Conservation (phyloP, 768 basidiomycete species). For the Inosperma sp. region DNA sequence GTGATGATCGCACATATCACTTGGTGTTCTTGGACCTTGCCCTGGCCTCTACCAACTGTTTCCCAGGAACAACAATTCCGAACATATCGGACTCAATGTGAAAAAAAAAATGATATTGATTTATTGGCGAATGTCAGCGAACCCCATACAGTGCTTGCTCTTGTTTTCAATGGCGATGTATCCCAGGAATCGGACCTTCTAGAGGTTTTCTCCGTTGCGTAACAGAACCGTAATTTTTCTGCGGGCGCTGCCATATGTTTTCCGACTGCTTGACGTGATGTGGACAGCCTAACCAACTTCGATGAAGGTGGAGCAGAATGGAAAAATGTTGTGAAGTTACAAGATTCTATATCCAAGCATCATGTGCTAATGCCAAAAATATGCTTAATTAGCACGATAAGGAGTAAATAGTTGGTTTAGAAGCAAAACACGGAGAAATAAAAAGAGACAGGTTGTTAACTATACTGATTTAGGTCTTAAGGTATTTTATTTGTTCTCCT, state of each 20-base stretch:
- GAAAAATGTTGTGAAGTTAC: too few relatives aligned
- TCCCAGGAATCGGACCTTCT: conserved; percentile 4
- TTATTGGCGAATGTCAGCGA: neutral
- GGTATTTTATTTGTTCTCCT: too few relatives aligned
- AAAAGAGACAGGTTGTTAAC: conserved; percentile 15
- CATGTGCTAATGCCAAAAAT: too few relatives aligned
- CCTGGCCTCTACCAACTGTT: neutral
- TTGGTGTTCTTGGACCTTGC: too few relatives aligned
- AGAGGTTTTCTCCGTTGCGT: conserved; percentile 13
- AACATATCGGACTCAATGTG: conserved; percentile 2
- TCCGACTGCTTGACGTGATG: neutral
- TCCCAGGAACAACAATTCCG: neutral
- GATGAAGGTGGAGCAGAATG: too few relatives aligned
- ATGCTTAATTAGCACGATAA: too few relatives aligned
- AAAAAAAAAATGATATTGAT: neutral
- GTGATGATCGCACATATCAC: too few relatives aligned
- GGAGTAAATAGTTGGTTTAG: too few relatives aligned
- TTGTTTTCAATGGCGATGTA: neutral
- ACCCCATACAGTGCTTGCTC: neutral
- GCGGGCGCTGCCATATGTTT: conserved; percentile 10
- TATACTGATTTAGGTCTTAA: too few relatives aligned
- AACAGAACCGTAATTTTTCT: conserved; percentile 26
- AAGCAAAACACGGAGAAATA: conserved; percentile 12
- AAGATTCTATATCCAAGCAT: too few relatives aligned
- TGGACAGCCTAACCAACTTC: neutral